phyloP scores from a whole-genome alignment of 2,329 filamentous ascomycete species.

The Ophiocordyceps camponoti-saundersi region DNA sequence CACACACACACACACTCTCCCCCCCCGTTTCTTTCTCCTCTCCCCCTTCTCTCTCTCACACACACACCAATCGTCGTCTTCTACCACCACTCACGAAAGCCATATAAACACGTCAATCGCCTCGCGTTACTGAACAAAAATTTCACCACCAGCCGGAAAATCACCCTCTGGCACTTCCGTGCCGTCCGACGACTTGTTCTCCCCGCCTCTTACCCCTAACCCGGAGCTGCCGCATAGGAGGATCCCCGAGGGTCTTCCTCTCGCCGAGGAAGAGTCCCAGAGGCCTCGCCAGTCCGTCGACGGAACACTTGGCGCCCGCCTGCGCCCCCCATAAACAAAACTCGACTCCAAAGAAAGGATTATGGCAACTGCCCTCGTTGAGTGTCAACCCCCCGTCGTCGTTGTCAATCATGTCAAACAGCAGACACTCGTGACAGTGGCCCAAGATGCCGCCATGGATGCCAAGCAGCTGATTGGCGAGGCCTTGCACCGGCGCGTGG shows the following conservation, averaged over 20 bases:
- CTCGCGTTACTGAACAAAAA: too few species aligned
- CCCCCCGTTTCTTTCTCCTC: too few species aligned
- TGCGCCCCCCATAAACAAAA: slow-evolving; percentile 74
- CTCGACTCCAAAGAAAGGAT: slow-evolving; percentile 34
- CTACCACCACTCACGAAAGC: too few species aligned
- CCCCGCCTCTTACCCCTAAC: slow-evolving; percentile 41
- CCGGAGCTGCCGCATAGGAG: slow-evolving; percentile 98
- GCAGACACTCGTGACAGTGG: background rate
- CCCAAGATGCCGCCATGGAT: slow-evolving; percentile 11
- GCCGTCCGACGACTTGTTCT: slow-evolving; percentile 22
- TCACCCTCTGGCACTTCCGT: background rate
- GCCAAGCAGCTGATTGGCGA: slow-evolving; percentile 74
- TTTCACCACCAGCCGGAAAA: background rate
- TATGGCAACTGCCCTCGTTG: slow-evolving; percentile 45
- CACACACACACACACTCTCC: too few species aligned
- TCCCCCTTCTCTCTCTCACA: background rate
- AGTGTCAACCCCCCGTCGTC: slow-evolving; percentile 8
- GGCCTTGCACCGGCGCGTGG: slow-evolving; percentile 72
- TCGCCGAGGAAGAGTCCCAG: slow-evolving; percentile 97
- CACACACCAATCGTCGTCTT: too few species aligned
- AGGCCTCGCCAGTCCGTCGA: slow-evolving; percentile 86
- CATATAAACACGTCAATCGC: too few species aligned
- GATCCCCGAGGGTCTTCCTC: slow-evolving; percentile 97
- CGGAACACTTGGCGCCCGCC: slow-evolving; percentile 84
- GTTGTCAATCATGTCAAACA: too few species aligned